Evolutionary conservation across 257 asterid species (phyloP).

Genomic region (Osmanthus fragrans): DNA sequence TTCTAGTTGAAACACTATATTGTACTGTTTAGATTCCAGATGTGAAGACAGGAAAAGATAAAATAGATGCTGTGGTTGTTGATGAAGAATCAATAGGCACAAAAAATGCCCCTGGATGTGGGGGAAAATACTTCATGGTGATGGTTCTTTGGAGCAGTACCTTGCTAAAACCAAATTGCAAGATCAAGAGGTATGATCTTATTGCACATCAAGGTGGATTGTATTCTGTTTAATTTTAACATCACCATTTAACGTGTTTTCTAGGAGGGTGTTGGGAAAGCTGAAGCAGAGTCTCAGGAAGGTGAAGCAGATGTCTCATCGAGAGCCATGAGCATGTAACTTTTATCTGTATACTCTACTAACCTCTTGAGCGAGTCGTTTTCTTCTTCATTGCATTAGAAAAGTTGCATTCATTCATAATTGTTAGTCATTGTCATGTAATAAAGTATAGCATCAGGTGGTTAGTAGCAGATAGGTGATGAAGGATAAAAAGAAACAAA

Average conservation of each 20-base stretch:
- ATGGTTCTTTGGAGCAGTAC: constrained; percentile 68
- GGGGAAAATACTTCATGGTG: constrained; percentile 72
- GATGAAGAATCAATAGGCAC: constrained; percentile 81
- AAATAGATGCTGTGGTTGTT: constrained; percentile 74
- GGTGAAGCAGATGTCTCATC: constrained; percentile 63
- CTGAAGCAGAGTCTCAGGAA: constrained; percentile 43
- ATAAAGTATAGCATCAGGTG: constrained; percentile 6
- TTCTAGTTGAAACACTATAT: background rate
- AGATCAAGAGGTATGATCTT: constrained; percentile 43
- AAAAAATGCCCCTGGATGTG: constrained; percentile 55
- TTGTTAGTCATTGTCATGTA: constrained; percentile 19
- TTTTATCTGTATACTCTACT: background rate
- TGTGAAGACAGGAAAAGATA: constrained; percentile 54
- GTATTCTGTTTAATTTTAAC: constrained; percentile 20
- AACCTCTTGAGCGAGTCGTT: constrained; percentile 14
- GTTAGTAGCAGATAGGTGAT: constrained; percentile 1
- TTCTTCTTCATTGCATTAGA: constrained; percentile 19
- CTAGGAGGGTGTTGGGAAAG: constrained; percentile 44
- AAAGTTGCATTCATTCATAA: constrained; percentile 14
- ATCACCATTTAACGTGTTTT: constrained; percentile 18
- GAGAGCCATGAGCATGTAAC: constrained; percentile 75
- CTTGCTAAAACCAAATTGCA: constrained; percentile 42
- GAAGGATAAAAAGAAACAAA: constrained; percentile 27
- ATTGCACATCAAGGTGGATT: constrained; percentile 3
- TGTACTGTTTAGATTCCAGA: constrained; percentile 69